Conservation (phyloP, 2,329 filamentous ascomycete genomes). For the Lizonia empirigonia region DNA sequence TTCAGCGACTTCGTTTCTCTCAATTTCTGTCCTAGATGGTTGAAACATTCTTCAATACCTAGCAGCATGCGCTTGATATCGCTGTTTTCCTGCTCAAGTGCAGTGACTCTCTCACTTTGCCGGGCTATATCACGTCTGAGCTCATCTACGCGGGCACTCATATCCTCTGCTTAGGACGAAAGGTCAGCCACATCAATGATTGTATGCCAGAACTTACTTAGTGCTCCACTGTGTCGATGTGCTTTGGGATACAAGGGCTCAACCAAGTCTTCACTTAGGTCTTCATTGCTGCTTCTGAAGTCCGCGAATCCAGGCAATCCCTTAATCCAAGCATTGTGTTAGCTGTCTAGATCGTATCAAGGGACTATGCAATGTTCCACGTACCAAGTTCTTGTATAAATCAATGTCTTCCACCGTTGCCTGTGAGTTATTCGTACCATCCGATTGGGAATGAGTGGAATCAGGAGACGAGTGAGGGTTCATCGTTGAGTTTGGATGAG, state of each 20-base stretch:
- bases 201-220: not conserved
- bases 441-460: not conserved
- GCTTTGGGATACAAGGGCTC: not conserved
- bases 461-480: not conserved
- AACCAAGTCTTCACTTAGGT: not conserved
- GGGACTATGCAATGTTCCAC: not conserved
- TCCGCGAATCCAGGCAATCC: not conserved
- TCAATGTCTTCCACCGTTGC: not conserved
- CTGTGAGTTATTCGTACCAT: not conserved
- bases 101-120: not conserved
- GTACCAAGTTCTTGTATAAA: not conserved
- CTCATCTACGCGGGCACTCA: not conserved
- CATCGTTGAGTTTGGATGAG: not conserved
- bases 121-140: not conserved
- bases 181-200: not conserved
- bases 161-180: not conserved
- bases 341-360: not conserved
- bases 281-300: not conserved
- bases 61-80: not conserved
- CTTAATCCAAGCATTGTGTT: not conserved
- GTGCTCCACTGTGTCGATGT: not conserved
- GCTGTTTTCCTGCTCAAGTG: not conserved
- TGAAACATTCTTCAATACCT: not conserved
- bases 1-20: not conserved
- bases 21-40: too few relatives aligned